Conservation (phyloP, 257 asterid genomes). For the Fraxinus quadrangulata region DNA sequence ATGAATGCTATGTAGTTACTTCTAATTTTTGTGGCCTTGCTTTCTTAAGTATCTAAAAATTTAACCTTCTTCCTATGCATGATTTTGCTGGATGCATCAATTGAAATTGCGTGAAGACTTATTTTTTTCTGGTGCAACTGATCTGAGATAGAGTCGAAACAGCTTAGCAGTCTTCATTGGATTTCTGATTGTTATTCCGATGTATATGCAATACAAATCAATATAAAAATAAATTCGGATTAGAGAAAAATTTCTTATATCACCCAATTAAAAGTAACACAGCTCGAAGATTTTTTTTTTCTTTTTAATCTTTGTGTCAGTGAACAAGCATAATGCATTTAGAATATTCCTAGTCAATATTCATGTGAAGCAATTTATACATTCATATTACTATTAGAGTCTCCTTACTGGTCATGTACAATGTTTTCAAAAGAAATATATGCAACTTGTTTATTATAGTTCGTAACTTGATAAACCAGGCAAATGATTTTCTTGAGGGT, state of each 20-base stretch:
- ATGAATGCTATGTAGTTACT: slow-evolving; percentile 1
- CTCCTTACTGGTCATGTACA: neutral
- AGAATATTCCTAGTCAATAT: neutral
- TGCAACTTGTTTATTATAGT: no score
- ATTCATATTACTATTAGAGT: neutral
- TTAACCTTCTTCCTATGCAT: neutral
- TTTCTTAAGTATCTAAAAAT: slow-evolving; percentile 4
- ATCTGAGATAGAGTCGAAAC: neutral
- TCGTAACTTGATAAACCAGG: no score
- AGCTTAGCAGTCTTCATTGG: slow-evolving; percentile 15
- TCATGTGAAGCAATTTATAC: neutral
- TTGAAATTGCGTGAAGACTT: neutral
- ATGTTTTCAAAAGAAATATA: neutral
- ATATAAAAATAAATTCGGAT: neutral
- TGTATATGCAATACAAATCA: neutral
- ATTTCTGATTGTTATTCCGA: neutral
- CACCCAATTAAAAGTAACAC: neutral
- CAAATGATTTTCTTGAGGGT: neutral
- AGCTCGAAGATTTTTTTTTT: neutral
- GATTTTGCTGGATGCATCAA: slow-evolving; percentile 1
- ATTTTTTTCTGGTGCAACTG: slow-evolving; percentile 13
- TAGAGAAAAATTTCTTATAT: neutral
- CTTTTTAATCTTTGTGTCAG: neutral
- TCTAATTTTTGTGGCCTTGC: slow-evolving; percentile 5
- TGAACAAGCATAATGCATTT: neutral